Base-by-base conservation (phyloP, 345 rosid genomes). In the Aquilaria sinensis region DNA sequence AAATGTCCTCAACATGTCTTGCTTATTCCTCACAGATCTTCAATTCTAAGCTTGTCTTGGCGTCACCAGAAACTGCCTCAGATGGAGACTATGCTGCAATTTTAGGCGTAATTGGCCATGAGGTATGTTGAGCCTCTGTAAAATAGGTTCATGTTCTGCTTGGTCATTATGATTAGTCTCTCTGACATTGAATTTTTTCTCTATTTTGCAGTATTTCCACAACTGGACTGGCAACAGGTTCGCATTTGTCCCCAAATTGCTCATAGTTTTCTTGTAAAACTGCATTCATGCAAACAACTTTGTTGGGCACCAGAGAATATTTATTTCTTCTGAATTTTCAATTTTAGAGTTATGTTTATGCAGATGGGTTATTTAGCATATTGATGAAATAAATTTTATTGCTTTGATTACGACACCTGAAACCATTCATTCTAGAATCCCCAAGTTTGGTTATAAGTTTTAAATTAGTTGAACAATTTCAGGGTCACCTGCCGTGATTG, bases 191-290 rank as follows among this genome's bases (percentile, higher is more conserved):
- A 30, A 49, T 65, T 70, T 68, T 50, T 60, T 58, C 32, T 76
- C 34, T 71, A 14, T 47, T 63, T 45, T 83, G 87, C 86, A 95
- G 99, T 95, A 91, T 75, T 95, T 95, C 80, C 97, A 95, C 87
- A 95, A 95, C 74, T 95, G 99, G 99, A 95, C 99, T 59, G 99
- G 99, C 69, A 88, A 90, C 85, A 94, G 99, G 99, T 92, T 77
- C 73, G 73, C 59, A 65, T 54, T 12, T 63, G 15, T 58, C 49
- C 54, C 48, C n/a, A 33, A 51, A 60, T 6, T 57, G 31, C 14
- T 58, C 7, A 4, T 63, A 34, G 0, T 63, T 53, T 48, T 9
- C 55, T 23, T 55, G 45, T 29, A 46, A 51, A 31, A 64, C 29
- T 54, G 11, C 46, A 31, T 52, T 14, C 66, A 37, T 53, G 13